Percentiles rank a stretch among this genome's conserved stretches.
Conservation (phyloP, 352 stramenopile genomes). For the Pythium aristosporum region DNA sequence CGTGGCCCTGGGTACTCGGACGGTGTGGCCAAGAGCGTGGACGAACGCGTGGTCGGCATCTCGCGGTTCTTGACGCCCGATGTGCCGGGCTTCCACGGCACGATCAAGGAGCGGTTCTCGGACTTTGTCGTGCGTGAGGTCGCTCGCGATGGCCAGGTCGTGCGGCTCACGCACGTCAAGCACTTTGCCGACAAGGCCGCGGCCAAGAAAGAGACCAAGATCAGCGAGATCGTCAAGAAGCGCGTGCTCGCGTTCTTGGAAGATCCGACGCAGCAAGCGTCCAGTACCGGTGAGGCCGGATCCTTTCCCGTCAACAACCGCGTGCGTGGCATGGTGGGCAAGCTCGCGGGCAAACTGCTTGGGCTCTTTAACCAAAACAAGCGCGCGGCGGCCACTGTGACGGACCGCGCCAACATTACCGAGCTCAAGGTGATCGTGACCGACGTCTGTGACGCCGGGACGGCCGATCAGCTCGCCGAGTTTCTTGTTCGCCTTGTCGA, state of each 20-base stretch:
- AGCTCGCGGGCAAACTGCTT: constrained; percentile 53
- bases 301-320: constrained; percentile 25
- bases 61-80: constrained; percentile 56
- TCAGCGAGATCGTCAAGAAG: constrained; percentile 82
- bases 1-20: constrained; percentile 71
- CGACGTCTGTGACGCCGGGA: constrained; percentile 43
- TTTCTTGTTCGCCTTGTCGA: constrained; percentile 41
- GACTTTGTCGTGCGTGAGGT: constrained; percentile 92
- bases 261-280: constrained; percentile 25
- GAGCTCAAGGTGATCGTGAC: constrained; percentile 45
- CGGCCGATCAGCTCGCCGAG: constrained; percentile 34
- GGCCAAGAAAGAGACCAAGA: constrained; percentile 49
- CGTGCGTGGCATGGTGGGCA: constrained; percentile 58
- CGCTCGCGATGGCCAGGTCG: constrained; percentile 48
- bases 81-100: constrained; percentile 74
- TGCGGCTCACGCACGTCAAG: constrained; percentile 63
- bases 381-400: constrained; percentile 31
- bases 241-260: constrained; percentile 63
- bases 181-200: constrained; percentile 37
- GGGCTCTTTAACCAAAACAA: constrained; percentile 69
- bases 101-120: constrained; percentile 90
- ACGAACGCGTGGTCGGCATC: constrained; percentile 79
- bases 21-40: constrained; percentile 66
- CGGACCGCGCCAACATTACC: constrained; percentile 42
- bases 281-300: constrained; percentile 5